Conservation (phyloP, 768 basidiomycete species). For the Suillus alpinus region DNA sequence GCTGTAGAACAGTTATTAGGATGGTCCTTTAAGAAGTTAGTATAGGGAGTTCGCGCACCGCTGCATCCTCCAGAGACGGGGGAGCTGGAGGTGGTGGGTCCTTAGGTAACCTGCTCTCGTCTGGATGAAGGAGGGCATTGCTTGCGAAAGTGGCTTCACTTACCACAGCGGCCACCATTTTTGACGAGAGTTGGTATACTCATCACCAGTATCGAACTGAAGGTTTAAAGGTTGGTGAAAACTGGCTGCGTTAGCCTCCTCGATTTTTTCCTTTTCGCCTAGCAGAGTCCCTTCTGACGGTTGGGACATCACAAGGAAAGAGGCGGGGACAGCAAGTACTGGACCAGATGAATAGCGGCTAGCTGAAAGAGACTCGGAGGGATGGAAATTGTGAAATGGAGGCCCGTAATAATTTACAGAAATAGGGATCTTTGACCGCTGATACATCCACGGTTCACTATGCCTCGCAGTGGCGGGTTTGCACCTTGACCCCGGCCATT, state of each 20-base stretch:
- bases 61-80: constrained; percentile 51
- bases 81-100: constrained; percentile 57
- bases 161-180: constrained; percentile 59
- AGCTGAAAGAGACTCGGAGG: no score
- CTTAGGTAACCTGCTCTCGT: constrained; percentile 49
- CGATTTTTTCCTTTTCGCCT: background rate
- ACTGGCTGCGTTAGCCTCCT: background rate
- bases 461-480: no score
- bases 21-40: no score
- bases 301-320: background rate
- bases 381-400: no score
- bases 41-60: constrained; percentile 25
- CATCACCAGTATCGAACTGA: constrained; percentile 40
- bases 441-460: no score
- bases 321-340: background rate
- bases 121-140: background rate
- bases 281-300: background rate
- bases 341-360: background rate
- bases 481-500: no score
- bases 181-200: constrained; percentile 38
- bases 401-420: no score
- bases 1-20: constrained; percentile 21
- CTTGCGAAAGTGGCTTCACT: constrained; percentile 7
- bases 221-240: constrained; percentile 14
- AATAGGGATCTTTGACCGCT: no score